Evolutionary conservation across 805 yeast species (phyloP).

Genomic region (Pichia rugopelliculosa): DNA sequence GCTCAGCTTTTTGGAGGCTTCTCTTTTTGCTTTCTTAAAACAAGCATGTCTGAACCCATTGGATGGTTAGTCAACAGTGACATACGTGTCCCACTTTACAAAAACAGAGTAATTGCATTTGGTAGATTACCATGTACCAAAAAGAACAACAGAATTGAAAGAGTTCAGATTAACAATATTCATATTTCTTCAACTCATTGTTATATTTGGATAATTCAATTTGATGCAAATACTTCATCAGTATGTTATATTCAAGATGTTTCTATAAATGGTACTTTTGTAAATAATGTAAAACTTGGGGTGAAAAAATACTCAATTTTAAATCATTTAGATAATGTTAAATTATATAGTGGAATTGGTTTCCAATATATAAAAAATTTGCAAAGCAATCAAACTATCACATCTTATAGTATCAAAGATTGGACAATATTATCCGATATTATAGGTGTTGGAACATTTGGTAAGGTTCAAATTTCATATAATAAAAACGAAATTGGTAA

Average conservation of each 20-base stretch:
- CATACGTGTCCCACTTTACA: constrained; percentile 12
- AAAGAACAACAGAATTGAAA: not conserved
- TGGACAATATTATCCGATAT: constrained; percentile 41
- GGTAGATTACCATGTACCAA: constrained; percentile 32
- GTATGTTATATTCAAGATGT: constrained; percentile 42
- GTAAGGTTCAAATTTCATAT: constrained; percentile 37
- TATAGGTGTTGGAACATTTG: constrained; percentile 54
- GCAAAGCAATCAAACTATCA: not conserved
- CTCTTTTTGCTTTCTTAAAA: too few species aligned
- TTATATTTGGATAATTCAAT: constrained; percentile 28
- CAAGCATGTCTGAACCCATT: not conserved
- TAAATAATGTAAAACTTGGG: constrained; percentile 31
- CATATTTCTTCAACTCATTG: constrained; percentile 43
- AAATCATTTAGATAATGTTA: constrained; percentile 31
- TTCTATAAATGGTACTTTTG: constrained; percentile 44
- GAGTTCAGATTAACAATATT: constrained; percentile 11
- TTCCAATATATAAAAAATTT: constrained; percentile 9
- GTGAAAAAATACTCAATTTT: constrained; percentile 29
- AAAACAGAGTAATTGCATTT: constrained; percentile 31
- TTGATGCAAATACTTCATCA: constrained; percentile 41
- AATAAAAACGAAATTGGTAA: constrained; percentile 17
- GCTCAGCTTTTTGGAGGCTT: not conserved
- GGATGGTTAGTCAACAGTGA: not conserved
- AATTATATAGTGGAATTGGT: constrained; percentile 27
- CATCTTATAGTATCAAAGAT: constrained; percentile 8